Percentiles rank a stretch among this genome's conserved stretches.
These are phyloP conservation scores for Straminergon stramineum DNA, from an alignment of 225 moss, liverwort and hornwort species.

Conservation along the genomic window DNA sequence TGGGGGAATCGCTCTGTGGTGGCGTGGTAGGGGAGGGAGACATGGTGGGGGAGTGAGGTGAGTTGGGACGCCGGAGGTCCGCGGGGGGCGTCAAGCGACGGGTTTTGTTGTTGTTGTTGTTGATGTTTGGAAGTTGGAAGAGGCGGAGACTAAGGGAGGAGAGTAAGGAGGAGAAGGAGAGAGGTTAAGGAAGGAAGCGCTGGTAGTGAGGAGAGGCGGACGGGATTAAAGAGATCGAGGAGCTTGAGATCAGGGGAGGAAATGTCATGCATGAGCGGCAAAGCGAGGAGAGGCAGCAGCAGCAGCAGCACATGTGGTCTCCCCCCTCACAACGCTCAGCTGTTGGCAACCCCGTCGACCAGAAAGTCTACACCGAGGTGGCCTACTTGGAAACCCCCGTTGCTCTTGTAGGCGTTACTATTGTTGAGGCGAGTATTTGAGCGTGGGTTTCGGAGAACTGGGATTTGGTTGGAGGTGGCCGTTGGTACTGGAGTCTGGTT, in stretches of 20 bases:
- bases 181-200: neutral
- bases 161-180: neutral
- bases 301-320: slow-evolving; percentile 66
- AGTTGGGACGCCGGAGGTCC: neutral
- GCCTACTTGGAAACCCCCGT: slow-evolving; percentile 3
- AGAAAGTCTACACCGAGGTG: slow-evolving; percentile 33
- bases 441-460: neutral
- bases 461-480: neutral
- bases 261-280: slow-evolving; percentile 49
- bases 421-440: neutral
- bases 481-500: neutral
- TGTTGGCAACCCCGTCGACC: slow-evolving; percentile 41
- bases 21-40: neutral
- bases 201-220: neutral
- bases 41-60: slow-evolving; percentile 1
- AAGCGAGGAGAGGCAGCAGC: slow-evolving; percentile 57
- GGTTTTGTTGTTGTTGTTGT: neutral
- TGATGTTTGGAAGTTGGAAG: neutral
- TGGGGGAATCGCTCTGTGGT: neutral
- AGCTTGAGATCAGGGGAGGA: slow-evolving; percentile 33
- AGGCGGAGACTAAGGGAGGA: neutral
- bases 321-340: slow-evolving; percentile 45
- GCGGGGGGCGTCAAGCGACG: slow-evolving; percentile 1
- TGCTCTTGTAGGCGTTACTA: neutral
- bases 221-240: slow-evolving; percentile 22